A percentile compares a stretch with the other conserved stretches of the same genome.
These are phyloP conservation scores for Oryza glaberrima DNA, from an alignment of 176 grass and related monocot species.

Conservation along the genomic window DNA sequence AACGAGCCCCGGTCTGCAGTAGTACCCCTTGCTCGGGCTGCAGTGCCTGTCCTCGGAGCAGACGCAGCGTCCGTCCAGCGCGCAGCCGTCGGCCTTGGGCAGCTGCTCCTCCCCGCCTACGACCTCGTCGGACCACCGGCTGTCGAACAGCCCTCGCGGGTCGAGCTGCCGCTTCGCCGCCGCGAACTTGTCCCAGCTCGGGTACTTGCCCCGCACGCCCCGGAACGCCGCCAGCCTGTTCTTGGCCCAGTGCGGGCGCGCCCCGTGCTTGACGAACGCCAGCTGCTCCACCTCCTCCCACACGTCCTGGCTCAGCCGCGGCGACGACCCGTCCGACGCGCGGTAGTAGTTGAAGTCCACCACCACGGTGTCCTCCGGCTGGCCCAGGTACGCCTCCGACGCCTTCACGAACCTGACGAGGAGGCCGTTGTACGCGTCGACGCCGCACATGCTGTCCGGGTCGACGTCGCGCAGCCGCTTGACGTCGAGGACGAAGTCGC, in stretches of 20 bases:
- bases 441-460: conserved; percentile 57
- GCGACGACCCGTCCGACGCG: conserved; percentile 44
- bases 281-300: conserved; percentile 97
- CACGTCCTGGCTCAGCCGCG: conserved; percentile 67
- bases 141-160: conserved; percentile 67
- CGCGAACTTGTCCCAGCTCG: conserved; percentile 44
- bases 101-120: neutral
- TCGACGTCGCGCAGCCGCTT: conserved; percentile 68
- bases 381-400: conserved; percentile 64
- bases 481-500: conserved; percentile 64
- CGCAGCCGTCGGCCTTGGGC: conserved; percentile 56
- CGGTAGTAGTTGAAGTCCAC: conserved; percentile 96
- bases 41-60: conserved; percentile 76
- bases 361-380: conserved; percentile 78
- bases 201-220: conserved; percentile 64
- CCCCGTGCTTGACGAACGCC: conserved; percentile 77
- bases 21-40: conserved; percentile 66
- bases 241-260: conserved; percentile 85
- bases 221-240: conserved; percentile 75
- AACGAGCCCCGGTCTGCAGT: conserved; percentile 67
- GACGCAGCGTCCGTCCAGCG: conserved; percentile 76
- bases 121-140: conserved; percentile 63
- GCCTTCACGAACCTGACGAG: conserved; percentile 61
- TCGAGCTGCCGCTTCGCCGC: conserved; percentile 57
- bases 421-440: conserved; percentile 80